A percentile compares a stretch with the other conserved stretches of the same genome.
Evolutionary conservation across 2,329 filamentous ascomycete genomes (phyloP).

Genomic region (Fusarium cyanostomum): DNA sequence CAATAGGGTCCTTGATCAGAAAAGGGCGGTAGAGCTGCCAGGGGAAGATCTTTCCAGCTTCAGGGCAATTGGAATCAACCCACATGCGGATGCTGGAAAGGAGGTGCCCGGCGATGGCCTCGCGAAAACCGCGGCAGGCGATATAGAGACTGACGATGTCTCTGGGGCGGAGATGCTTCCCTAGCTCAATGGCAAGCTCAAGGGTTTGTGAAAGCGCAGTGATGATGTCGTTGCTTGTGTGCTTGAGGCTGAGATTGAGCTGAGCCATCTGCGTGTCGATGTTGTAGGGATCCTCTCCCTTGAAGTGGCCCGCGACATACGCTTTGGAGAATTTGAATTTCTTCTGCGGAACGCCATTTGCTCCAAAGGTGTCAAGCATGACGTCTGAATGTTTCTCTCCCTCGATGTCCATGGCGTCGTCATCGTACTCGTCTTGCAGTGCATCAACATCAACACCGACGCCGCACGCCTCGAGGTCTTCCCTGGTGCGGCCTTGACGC

Average conservation of each 20-base stretch:
- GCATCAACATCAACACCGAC: neutral
- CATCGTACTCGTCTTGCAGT: neutral
- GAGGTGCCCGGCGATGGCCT: slow-evolving; percentile 66
- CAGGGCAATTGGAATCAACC: slow-evolving; percentile 62
- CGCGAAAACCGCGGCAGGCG: slow-evolving; percentile 70
- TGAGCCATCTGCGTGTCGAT: slow-evolving; percentile 17
- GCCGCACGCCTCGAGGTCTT: slow-evolving; percentile 16
- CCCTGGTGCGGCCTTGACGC: slow-evolving; percentile 19
- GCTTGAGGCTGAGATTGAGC: slow-evolving; percentile 34
- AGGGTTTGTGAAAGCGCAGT: slow-evolving; percentile 54
- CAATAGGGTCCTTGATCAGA: slow-evolving; percentile 68
- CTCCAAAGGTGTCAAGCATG: slow-evolving; percentile 6
- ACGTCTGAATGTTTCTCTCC: slow-evolving; percentile 10
- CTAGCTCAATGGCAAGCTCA: slow-evolving; percentile 65
- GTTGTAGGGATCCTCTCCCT: slow-evolving; percentile 44
- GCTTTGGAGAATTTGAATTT: slow-evolving; percentile 45
- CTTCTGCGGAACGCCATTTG: slow-evolving; percentile 30
- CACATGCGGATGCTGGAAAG: slow-evolving; percentile 66
- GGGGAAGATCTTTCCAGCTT: slow-evolving; percentile 66
- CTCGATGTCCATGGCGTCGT: slow-evolving; percentile 2
- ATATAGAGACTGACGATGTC: slow-evolving; percentile 73
- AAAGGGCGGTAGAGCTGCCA: slow-evolving; percentile 67
- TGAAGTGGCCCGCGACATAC: slow-evolving; percentile 44
- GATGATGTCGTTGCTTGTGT: slow-evolving; percentile 54
- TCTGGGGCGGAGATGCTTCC: slow-evolving; percentile 60